Evolutionary conservation across 2,329 filamentous ascomycete genomes (phyloP).

Genomic region (Alternaria ventricosa): DNA sequence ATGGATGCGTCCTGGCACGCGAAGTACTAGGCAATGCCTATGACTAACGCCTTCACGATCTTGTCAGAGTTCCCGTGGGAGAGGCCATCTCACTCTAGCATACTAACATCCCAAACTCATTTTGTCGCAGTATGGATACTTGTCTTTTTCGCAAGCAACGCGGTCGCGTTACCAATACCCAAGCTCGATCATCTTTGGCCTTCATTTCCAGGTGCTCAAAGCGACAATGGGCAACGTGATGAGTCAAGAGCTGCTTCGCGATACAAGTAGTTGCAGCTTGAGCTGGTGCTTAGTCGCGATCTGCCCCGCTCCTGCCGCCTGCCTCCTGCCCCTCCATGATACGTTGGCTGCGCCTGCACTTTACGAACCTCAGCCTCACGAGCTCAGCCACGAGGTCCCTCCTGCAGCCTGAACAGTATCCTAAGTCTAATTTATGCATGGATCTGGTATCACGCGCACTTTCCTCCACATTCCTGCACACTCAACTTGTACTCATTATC

Average conservation of each 20-base stretch:
- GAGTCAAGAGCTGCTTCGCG: neutral
- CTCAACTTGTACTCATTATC: neutral
- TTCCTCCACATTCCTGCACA: neutral
- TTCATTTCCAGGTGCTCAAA: neutral
- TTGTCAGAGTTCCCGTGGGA: neutral
- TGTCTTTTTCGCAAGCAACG: neutral
- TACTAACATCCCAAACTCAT: neutral
- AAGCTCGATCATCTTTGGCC: neutral
- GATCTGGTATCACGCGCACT: neutral
- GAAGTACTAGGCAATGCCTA: neutral
- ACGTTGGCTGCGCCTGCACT: neutral
- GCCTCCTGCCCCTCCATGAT: conserved; percentile 12
- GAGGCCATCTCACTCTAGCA: neutral
- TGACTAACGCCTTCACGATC: neutral
- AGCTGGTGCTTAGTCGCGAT: conserved; percentile 1
- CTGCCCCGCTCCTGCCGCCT: conserved; percentile 11
- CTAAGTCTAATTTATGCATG: neutral
- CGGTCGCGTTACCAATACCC: neutral
- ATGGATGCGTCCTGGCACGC: too few relatives aligned
- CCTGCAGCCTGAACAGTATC: neutral
- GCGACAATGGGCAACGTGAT: neutral
- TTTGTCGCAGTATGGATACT: neutral
- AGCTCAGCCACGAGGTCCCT: neutral
- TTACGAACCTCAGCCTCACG: neutral
- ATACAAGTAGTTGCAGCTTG: neutral